Evolutionary conservation across 768 basidiomycete genomes (phyloP).

Genomic region (Lactarius deliciosus): DNA sequence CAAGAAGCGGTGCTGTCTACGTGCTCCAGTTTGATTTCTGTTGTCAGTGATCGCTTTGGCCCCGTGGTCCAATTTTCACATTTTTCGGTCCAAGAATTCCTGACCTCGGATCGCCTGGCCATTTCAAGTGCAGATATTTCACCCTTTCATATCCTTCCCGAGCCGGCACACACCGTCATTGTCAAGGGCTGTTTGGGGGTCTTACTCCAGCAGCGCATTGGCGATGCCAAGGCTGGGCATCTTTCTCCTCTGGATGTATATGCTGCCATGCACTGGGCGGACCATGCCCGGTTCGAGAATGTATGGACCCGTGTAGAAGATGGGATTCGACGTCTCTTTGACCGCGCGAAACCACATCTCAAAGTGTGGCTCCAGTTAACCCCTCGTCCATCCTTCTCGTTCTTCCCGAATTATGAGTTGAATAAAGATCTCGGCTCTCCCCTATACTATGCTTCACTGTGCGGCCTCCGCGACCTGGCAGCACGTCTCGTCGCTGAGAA

Average conservation of each 20-base stretch:
- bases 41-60: not conserved
- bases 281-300: not conserved
- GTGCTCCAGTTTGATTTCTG: not conserved
- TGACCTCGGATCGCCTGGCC: not conserved
- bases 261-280: not conserved
- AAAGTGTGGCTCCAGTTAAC: not conserved
- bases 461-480: not conserved
- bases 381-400: too few species aligned
- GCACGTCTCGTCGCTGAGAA: not conserved
- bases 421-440: not conserved
- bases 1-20: not conserved
- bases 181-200: not conserved
- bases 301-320: not conserved
- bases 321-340: not conserved
- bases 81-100: not conserved
- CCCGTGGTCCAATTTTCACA: not conserved
- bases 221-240: too few species aligned
- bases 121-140: not conserved
- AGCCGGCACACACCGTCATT: not conserved
- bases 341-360: not conserved
- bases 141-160: not conserved
- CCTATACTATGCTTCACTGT: not conserved
- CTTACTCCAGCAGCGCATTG: not conserved
- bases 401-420: too few species aligned
- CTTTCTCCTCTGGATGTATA: not conserved